A percentile compares a stretch with the other conserved stretches of the same genome.
These are phyloP conservation scores for Penicillium decumbens DNA, from an alignment of 2,329 filamentous ascomycete genomes.

Conservation along the genomic window DNA sequence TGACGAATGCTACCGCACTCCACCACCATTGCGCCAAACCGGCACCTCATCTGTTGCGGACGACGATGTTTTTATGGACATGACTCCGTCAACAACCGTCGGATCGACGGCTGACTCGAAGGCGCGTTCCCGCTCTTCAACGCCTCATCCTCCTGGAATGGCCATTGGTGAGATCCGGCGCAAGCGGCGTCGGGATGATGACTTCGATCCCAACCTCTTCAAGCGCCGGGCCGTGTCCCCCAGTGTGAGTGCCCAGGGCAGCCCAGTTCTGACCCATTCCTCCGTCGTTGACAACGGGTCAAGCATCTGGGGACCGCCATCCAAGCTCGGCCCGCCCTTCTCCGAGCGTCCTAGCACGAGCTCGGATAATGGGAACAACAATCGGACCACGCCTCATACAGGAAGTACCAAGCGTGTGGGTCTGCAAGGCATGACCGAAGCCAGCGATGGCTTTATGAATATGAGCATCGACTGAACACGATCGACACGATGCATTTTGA, in stretches of 20 bases:
- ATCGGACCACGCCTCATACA: conserved; percentile 46
- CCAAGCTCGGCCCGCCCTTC: conserved; percentile 50
- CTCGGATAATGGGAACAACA: conserved; percentile 41
- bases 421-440: conserved; percentile 89
- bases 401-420: conserved; percentile 59
- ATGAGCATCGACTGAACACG: conserved; percentile 78
- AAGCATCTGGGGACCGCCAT: conserved; percentile 66
- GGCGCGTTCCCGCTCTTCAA: conserved; percentile 39
- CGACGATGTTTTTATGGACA: conserved; percentile 39
- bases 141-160: conserved; percentile 37
- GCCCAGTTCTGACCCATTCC: conserved; percentile 74
- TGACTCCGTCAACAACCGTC: conserved; percentile 35
- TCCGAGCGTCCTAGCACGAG: conserved; percentile 46
- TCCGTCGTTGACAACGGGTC: conserved; percentile 62
- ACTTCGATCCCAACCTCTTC: conserved; percentile 81
- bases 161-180: conserved; percentile 70
- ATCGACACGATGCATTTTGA: not conserved
- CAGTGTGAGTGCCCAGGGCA: conserved; percentile 85
- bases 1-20: conserved; percentile 62
- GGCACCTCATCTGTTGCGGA: conserved; percentile 47
- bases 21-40: conserved; percentile 59
- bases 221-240: conserved; percentile 90
- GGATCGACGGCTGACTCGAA: conserved; percentile 29
- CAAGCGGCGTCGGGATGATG: conserved; percentile 81
- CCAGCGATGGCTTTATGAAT: conserved; percentile 91